Conservation (phyloP, 306 rosid genomes). For the Begonia masoniana region DNA sequence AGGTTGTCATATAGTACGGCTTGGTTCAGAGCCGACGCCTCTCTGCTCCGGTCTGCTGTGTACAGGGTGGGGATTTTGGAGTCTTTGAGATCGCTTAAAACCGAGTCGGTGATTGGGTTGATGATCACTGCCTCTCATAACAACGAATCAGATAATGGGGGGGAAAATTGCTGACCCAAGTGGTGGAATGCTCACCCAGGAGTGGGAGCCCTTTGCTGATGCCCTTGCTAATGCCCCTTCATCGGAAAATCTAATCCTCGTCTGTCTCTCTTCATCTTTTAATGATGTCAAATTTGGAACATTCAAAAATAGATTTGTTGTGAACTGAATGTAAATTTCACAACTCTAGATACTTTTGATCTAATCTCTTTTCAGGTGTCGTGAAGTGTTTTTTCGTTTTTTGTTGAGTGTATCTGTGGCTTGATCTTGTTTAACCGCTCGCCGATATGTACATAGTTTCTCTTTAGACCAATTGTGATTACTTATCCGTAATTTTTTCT, state of each 20-base stretch:
- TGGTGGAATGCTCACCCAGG: slow-evolving; percentile 87
- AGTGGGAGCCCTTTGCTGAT: slow-evolving; percentile 89
- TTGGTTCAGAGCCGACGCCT: slow-evolving; percentile 79
- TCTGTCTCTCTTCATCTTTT: not conserved
- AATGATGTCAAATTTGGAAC: not conserved
- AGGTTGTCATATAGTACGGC: slow-evolving; percentile 69
- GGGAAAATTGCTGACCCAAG: slow-evolving; percentile 69
- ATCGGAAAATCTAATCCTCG: slow-evolving; percentile 42
- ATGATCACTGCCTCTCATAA: slow-evolving; percentile 95
- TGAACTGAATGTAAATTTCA: too few species aligned
- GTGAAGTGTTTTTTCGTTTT: too few species aligned
- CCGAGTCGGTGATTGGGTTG: slow-evolving; percentile 53
- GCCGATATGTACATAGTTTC: too few species aligned
- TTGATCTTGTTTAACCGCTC: too few species aligned
- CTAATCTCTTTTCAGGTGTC: too few species aligned
- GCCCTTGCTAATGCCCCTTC: slow-evolving; percentile 55
- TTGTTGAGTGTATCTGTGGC: too few species aligned
- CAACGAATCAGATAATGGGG: slow-evolving; percentile 71
- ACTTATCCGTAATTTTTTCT: too few species aligned
- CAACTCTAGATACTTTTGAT: too few species aligned
- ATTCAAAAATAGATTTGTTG: too few species aligned
- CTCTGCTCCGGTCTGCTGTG: slow-evolving; percentile 47
- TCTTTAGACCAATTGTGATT: too few species aligned
- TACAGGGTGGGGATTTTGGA: slow-evolving; percentile 20
- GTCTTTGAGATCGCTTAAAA: slow-evolving; percentile 37